A percentile compares a stretch with the other conserved stretches of the same genome.
These are phyloP conservation scores for Gaeumannomyces sp. DNA, from an alignment of 2,329 filamentous ascomycete species.

Conservation along the genomic window DNA sequence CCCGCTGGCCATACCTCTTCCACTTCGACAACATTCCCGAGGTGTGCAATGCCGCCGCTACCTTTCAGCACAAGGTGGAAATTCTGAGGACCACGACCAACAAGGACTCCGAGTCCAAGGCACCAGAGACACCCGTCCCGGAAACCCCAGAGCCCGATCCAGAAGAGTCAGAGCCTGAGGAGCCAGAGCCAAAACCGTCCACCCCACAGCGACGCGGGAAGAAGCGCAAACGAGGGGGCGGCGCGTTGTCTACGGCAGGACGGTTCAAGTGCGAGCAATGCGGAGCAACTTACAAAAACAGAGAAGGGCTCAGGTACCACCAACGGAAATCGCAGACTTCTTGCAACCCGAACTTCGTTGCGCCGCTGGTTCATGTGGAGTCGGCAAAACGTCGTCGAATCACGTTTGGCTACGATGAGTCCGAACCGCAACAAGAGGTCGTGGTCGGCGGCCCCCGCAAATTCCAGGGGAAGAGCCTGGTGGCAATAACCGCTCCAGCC, in stretches of 20 bases:
- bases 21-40: slow-evolving; percentile 15
- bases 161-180: background rate
- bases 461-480: background rate
- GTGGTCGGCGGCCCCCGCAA: background rate
- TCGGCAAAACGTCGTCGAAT: background rate
- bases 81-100: background rate
- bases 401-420: background rate
- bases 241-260: background rate
- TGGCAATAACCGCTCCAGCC: background rate
- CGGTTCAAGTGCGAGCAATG: slow-evolving; percentile 47
- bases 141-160: background rate
- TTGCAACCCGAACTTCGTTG: slow-evolving; percentile 45
- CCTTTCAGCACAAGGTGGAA: slow-evolving; percentile 14
- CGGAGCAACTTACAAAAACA: slow-evolving; percentile 50
- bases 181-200: slow-evolving; percentile 13
- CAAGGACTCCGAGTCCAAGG: background rate
- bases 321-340: slow-evolving; percentile 45
- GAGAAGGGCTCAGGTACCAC: slow-evolving; percentile 53
- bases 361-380: slow-evolving; percentile 16
- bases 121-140: background rate
- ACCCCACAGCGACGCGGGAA: slow-evolving; percentile 14
- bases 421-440: background rate
- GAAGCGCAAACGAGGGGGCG: slow-evolving; percentile 12
- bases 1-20: slow-evolving; percentile 19
- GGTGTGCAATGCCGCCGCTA: slow-evolving; percentile 11